phyloP scores from a whole-genome alignment of 2,329 filamentous ascomycete genomes.

The Talaromyces pinophilus region DNA sequence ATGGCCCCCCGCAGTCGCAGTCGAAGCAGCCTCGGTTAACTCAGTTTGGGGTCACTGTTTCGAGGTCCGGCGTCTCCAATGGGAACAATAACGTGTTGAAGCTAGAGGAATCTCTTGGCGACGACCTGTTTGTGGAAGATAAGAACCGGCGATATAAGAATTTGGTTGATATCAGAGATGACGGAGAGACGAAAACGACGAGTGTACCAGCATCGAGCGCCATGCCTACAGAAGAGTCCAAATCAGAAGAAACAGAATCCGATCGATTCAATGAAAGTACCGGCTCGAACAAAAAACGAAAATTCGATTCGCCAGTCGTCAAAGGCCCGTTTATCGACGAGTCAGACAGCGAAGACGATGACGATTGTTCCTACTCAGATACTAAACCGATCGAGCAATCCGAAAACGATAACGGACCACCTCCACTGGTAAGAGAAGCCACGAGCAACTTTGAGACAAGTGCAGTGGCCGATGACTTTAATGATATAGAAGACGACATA shows the following conservation, averaged over 20 bases:
- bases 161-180: slow-evolving; percentile 20
- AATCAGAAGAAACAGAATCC: slow-evolving; percentile 1
- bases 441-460: slow-evolving; percentile 39
- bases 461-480: slow-evolving; percentile 57
- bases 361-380: slow-evolving; percentile 25
- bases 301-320: slow-evolving; percentile 28
- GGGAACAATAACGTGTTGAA: neutral
- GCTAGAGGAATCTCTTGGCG: slow-evolving; percentile 16
- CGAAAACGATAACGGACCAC: slow-evolving; percentile 20
- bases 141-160: slow-evolving; percentile 26
- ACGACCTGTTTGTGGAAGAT: slow-evolving; percentile 41
- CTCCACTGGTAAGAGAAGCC: slow-evolving; percentile 53
- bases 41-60: slow-evolving; percentile 38
- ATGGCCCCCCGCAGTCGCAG: slow-evolving; percentile 45
- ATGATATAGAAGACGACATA: slow-evolving; percentile 63
- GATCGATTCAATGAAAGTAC: slow-evolving; percentile 37
- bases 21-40: slow-evolving; percentile 58
- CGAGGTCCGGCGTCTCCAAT: slow-evolving; percentile 29
- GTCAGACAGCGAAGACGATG: slow-evolving; percentile 58
- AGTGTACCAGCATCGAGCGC: slow-evolving; percentile 32
- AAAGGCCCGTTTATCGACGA: slow-evolving; percentile 46
- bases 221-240: neutral
- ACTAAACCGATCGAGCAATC: neutral
- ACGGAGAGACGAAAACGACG: slow-evolving; percentile 8
- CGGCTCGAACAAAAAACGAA: slow-evolving; percentile 37